Conservation (phyloP, 352 stramenopile species). For the Phytophthora quininea region DNA sequence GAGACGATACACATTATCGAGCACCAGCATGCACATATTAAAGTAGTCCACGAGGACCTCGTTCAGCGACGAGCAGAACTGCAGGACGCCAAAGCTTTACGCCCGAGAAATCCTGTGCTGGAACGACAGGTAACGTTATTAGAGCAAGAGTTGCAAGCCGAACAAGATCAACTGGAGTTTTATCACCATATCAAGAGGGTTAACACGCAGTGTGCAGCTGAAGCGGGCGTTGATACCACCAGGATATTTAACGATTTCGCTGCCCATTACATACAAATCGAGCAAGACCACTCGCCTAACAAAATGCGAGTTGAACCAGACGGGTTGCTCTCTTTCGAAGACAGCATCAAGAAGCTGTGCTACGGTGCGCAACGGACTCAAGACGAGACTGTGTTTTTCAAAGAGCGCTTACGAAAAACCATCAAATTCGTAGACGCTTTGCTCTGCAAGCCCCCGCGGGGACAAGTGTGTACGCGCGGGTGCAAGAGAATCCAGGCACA, state of each 20-base stretch:
- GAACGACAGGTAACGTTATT: conserved; percentile 7
- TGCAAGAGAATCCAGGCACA: conserved; percentile 52
- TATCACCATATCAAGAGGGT: conserved; percentile 10
- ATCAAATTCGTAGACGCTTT: conserved; percentile 63
- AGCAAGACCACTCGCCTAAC: background rate
- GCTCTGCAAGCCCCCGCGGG: conserved; percentile 49
- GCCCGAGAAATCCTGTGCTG: background rate
- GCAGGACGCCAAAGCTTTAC: conserved; percentile 1
- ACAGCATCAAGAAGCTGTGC: conserved; percentile 14
- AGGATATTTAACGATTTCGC: conserved; percentile 2
- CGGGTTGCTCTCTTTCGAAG: background rate
- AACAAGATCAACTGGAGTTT: conserved; percentile 13
- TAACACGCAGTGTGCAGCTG: conserved; percentile 8
- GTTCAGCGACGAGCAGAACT: conserved; percentile 4
- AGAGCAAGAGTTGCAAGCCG: conserved; percentile 11
- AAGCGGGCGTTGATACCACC: conserved; percentile 2
- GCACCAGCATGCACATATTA: conserved; percentile 22
- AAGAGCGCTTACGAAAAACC: conserved; percentile 55
- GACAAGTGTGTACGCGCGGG: conserved; percentile 38
- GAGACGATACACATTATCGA: conserved; percentile 68
- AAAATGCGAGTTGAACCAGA: background rate
- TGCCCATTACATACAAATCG: conserved; percentile 2
- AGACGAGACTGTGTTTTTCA: conserved; percentile 56
- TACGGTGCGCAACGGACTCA: conserved; percentile 16
- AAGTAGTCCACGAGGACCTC: conserved; percentile 1